Percentiles rank a stretch among this genome's conserved stretches.
These are phyloP conservation scores for Leccinum imitatum DNA, from an alignment of 768 basidiomycete genomes.

Conservation along the genomic window DNA sequence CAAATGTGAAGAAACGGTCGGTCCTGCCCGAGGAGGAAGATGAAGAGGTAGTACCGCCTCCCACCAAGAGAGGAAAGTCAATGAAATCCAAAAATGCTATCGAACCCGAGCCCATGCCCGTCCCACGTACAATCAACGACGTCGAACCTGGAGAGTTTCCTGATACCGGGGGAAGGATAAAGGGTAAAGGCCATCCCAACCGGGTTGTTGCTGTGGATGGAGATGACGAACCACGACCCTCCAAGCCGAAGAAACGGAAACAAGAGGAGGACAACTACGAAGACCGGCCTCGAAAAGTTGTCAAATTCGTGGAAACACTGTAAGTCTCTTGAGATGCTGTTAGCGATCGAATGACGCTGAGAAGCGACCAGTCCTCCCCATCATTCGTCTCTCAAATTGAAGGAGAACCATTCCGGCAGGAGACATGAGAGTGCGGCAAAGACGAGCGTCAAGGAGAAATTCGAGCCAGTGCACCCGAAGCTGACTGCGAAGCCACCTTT, in stretches of 20 bases:
- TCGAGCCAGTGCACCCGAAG: neutral
- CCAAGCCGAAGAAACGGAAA: constrained; percentile 21
- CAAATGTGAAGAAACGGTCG: constrained; percentile 8
- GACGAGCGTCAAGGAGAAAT: neutral
- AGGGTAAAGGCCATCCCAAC: neutral
- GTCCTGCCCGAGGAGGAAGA: constrained; percentile 2
- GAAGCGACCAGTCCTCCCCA: constrained; percentile 5
- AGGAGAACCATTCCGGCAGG: constrained; percentile 31
- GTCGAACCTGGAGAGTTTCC: neutral
- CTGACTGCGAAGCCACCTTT: constrained; percentile 1
- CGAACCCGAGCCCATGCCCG: neutral
- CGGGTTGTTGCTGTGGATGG: neutral
- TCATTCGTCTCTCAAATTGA: constrained; percentile 32
- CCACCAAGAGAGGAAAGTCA: constrained; percentile 20
- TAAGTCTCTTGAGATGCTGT: constrained; percentile 8
- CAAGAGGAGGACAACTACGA: constrained; percentile 22
- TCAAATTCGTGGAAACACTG: constrained; percentile 16
- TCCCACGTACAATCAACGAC: neutral
- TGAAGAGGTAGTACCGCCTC: neutral
- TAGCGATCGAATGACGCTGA: neutral
- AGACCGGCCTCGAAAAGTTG: constrained; percentile 24
- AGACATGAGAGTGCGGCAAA: neutral
- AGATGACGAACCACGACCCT: neutral
- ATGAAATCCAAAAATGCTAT: neutral
- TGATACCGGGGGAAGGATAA: neutral